Conservation (phyloP, 2,329 filamentous ascomycete genomes). For the Ceratocystis cacaofunesta region DNA sequence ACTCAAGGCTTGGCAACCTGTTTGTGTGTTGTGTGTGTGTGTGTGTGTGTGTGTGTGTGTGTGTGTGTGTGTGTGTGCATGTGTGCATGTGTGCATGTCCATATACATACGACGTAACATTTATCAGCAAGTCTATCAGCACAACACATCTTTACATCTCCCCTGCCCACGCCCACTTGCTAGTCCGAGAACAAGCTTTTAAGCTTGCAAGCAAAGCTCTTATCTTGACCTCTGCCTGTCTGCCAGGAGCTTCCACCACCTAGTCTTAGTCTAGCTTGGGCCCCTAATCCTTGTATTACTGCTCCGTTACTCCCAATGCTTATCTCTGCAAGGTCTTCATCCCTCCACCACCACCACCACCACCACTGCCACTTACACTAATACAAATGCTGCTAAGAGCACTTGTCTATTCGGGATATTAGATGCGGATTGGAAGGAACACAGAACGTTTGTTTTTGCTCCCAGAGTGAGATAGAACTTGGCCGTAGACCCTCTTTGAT, state of each 20-base stretch:
- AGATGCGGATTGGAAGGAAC: not conserved
- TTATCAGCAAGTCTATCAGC: no score
- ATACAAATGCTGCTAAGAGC: not conserved
- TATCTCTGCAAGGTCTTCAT: not conserved
- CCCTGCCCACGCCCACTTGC: not conserved
- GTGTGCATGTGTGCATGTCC: no score
- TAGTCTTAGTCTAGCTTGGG: not conserved
- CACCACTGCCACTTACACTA: not conserved
- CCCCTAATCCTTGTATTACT: not conserved
- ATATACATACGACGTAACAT: no score
- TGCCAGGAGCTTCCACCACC: not conserved
- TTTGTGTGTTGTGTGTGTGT: no score
- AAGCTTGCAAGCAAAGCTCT: not conserved
- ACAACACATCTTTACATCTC: not conserved
- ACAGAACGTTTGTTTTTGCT: not conserved
- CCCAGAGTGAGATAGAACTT: slow-evolving; percentile 2
- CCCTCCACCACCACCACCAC: not conserved
- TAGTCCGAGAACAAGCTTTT: not conserved
- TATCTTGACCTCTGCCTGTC: not conserved
- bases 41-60: no score
- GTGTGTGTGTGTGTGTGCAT: no score
- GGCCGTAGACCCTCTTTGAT: not conserved
- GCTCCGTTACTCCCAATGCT: not conserved
- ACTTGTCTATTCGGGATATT: not conserved
- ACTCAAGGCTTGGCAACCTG: no score